Percentiles rank a stretch among this genome's conserved stretches.
These are phyloP conservation scores for Scheffersomyces ergatensis DNA, from an alignment of 805 yeast genomes.

Conservation along the genomic window DNA sequence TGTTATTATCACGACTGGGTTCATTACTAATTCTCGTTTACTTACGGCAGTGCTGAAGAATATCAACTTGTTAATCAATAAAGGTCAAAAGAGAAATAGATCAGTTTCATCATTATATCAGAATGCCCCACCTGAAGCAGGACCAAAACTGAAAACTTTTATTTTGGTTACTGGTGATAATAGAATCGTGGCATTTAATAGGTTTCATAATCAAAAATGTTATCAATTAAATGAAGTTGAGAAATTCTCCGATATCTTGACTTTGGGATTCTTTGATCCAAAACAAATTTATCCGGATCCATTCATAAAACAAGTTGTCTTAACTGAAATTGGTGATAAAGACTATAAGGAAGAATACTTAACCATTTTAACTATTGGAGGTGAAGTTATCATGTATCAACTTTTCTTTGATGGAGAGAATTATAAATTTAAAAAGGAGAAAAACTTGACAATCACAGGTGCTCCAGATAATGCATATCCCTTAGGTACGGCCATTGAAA, in stretches of 20 bases:
- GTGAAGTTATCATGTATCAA: conserved; percentile 70
- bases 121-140: conserved; percentile 4
- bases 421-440: conserved; percentile 41
- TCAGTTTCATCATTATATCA: conserved; percentile 3
- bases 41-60: conserved; percentile 30
- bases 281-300: conserved; percentile 65
- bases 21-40: conserved; percentile 48
- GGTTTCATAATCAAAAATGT: conserved; percentile 52
- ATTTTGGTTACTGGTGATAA: conserved; percentile 77
- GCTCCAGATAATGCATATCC: conserved; percentile 79
- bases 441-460: conserved; percentile 56
- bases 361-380: conserved; percentile 74
- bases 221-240: conserved; percentile 51
- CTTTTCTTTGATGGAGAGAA: conserved; percentile 47
- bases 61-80: conserved; percentile 20
- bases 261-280: conserved; percentile 48
- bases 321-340: conserved; percentile 64
- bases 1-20: conserved; percentile 67
- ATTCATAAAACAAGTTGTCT: conserved; percentile 62
- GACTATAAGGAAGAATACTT: conserved; percentile 56
- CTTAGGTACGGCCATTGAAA: conserved; percentile 65
- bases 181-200: conserved; percentile 61
- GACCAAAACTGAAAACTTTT: conserved; percentile 43
- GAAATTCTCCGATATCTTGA: conserved; percentile 42
- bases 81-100: conserved; percentile 28